phyloP scores from a whole-genome alignment of 805 yeast genomes.

The Ogataea populi-albae region DNA sequence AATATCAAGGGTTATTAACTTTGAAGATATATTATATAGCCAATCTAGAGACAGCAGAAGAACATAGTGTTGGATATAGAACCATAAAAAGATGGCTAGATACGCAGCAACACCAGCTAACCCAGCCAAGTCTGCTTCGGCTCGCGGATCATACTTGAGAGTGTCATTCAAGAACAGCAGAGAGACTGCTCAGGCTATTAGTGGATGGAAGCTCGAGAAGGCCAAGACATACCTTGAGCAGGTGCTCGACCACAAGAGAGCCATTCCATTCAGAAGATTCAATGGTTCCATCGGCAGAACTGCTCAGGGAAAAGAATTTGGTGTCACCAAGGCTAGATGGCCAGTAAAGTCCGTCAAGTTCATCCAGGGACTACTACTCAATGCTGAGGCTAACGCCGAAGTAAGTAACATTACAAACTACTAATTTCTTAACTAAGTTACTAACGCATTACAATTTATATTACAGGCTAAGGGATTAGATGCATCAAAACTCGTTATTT shows the following conservation, averaged over 20 bases:
- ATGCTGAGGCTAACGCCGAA: constrained; percentile 99
- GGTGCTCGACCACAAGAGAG: constrained; percentile 98
- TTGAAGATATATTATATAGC: too few relatives aligned
- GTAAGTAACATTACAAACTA: too few relatives aligned
- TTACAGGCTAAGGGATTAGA: constrained; percentile 99
- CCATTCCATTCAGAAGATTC: constrained; percentile 99
- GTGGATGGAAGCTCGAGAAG: constrained; percentile 95
- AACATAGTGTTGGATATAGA: too few relatives aligned
- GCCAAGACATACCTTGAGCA: constrained; percentile 95
- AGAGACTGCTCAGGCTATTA: constrained; percentile 98
- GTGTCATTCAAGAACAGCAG: constrained; percentile 99
- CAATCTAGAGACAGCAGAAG: too few relatives aligned
- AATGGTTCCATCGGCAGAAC: constrained; percentile 97
- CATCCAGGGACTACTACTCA: constrained; percentile 89
- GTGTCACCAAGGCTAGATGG: constrained; percentile 99
- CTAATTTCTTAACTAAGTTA: too few relatives aligned
- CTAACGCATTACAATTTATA: too few relatives aligned
- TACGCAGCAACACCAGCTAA: constrained; percentile 99
- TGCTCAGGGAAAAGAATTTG: constrained; percentile 99
- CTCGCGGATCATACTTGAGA: constrained; percentile 99
- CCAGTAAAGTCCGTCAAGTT: constrained; percentile 98
- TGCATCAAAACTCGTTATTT: constrained; percentile 85
- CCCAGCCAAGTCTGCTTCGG: constrained; percentile 99
- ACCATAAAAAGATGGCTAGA: constrained; percentile 76
- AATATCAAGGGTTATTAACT: too few relatives aligned